Evolutionary conservation across 768 basidiomycete genomes (phyloP).

Genomic region (Serendipita sp.): DNA sequence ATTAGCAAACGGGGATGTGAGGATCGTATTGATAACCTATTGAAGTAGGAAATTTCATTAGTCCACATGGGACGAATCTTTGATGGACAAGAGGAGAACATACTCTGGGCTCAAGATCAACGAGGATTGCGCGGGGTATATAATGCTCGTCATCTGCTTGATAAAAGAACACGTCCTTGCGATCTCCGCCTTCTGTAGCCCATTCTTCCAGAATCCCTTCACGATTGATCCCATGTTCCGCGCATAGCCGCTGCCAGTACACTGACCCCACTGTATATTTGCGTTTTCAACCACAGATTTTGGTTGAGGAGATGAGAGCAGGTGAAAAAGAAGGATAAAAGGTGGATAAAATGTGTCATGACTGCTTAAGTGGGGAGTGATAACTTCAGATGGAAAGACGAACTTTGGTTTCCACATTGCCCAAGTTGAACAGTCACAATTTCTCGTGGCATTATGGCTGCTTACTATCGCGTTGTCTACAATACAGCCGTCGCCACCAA

Average conservation of each 20-base stretch:
- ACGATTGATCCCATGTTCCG: slow-evolving; percentile 93
- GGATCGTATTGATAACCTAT: slow-evolving; percentile 92
- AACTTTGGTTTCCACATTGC: slow-evolving; percentile 87
- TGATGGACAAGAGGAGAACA: slow-evolving; percentile 16
- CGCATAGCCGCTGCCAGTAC: slow-evolving; percentile 96
- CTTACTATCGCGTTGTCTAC: too few species aligned
- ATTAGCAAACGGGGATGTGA: slow-evolving; percentile 68
- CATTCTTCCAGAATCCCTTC: slow-evolving; percentile 94
- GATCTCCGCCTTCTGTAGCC: slow-evolving; percentile 87
- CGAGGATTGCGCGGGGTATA: slow-evolving; percentile 88
- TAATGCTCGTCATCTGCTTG: slow-evolving; percentile 99
- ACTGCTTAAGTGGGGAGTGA: slow-evolving; percentile 9
- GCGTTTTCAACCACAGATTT: not conserved
- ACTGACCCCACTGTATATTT: slow-evolving; percentile 69
- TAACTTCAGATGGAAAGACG: slow-evolving; percentile 15
- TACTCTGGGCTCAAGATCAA: slow-evolving; percentile 93
- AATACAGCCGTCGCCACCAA: too few species aligned
- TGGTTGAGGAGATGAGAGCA: not conserved
- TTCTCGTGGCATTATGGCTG: slow-evolving; percentile 51
- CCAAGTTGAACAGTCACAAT: slow-evolving; percentile 75
- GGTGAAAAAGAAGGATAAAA: not conserved
- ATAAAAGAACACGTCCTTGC: slow-evolving; percentile 99
- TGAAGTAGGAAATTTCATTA: not conserved
- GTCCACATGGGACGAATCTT: too few species aligned
- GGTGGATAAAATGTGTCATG: slow-evolving; percentile 1